phyloP scores from a whole-genome alignment of 306 rosid genomes.

The Oemleria cerasiformis region DNA sequence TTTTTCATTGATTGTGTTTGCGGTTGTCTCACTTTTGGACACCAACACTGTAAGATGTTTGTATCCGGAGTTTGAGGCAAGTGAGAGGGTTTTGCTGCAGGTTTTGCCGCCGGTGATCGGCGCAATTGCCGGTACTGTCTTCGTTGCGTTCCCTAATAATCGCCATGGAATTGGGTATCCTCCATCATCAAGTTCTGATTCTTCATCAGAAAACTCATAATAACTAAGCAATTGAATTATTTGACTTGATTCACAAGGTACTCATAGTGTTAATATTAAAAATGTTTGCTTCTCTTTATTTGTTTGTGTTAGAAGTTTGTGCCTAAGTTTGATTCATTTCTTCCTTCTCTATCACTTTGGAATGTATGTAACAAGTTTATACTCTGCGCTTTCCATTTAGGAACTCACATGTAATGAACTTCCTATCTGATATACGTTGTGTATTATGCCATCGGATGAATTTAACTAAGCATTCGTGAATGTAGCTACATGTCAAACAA shows the following conservation, averaged over 20 bases:
- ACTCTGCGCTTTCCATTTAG: background rate
- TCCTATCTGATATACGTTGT: no score
- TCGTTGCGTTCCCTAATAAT: conserved; percentile 50
- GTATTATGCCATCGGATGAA: no score
- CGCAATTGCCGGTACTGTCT: conserved; percentile 41
- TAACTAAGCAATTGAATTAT: background rate
- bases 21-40: conserved; percentile 49
- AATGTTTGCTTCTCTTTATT: background rate
- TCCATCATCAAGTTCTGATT: conserved; percentile 23
- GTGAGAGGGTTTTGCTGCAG: conserved; percentile 38
- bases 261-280: background rate
- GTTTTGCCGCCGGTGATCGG: conserved; percentile 69
- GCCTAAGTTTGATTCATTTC: background rate
- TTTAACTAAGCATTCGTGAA: no score
- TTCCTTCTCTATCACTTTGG: background rate
- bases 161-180: conserved; percentile 84
- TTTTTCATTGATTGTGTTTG: conserved; percentile 48
- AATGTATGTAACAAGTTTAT: background rate
- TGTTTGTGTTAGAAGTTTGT: conserved; percentile 6
- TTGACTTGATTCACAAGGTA: background rate
- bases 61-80: conserved; percentile 45
- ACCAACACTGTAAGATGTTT: conserved; percentile 54
- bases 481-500: no score
- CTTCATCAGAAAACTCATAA: conserved; percentile 4
- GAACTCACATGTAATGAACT: no score